Evolutionary conservation across 1,284 basidiomycete species (phyloP).

Genomic region (Vanrija sp.): DNA sequence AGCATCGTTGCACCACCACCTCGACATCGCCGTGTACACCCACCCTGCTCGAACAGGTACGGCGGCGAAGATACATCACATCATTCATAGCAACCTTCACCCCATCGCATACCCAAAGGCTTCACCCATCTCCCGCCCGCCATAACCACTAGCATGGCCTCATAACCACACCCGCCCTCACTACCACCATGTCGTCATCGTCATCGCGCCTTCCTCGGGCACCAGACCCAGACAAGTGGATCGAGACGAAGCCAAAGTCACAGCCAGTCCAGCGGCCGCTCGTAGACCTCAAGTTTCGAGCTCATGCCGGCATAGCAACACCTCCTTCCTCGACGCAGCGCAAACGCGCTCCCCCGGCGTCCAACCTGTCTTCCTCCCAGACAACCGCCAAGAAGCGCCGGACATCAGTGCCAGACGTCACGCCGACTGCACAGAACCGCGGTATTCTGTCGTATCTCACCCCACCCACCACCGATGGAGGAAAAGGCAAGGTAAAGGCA

Average conservation of each 20-base stretch:
- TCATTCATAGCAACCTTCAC: no score
- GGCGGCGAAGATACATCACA: no score
- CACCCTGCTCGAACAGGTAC: no score
- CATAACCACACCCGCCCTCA: no score
- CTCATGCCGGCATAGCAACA: constrained; percentile 24
- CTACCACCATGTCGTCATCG: constrained; percentile 10
- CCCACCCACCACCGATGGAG: constrained; percentile 4
- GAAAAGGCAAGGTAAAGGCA: background rate
- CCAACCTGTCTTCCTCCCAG: background rate
- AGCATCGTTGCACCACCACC: no score
- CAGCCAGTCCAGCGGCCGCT: constrained; percentile 9
- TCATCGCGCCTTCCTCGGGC: constrained; percentile 8
- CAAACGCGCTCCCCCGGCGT: background rate
- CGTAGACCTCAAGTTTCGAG: constrained; percentile 8
- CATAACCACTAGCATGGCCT: constrained; percentile 11
- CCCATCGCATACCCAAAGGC: no score
- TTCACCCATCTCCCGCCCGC: background rate
- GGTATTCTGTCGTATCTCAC: constrained; percentile 11
- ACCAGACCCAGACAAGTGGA: constrained; percentile 39
- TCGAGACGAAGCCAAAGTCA: constrained; percentile 10
- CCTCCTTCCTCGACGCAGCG: constrained; percentile 16
- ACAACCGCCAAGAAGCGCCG: background rate
- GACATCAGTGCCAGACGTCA: background rate
- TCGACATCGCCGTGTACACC: no score
- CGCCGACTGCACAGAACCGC: background rate